phyloP scores from a whole-genome alignment of 2,329 filamentous ascomycete species.

The Anthostomella pinea region DNA sequence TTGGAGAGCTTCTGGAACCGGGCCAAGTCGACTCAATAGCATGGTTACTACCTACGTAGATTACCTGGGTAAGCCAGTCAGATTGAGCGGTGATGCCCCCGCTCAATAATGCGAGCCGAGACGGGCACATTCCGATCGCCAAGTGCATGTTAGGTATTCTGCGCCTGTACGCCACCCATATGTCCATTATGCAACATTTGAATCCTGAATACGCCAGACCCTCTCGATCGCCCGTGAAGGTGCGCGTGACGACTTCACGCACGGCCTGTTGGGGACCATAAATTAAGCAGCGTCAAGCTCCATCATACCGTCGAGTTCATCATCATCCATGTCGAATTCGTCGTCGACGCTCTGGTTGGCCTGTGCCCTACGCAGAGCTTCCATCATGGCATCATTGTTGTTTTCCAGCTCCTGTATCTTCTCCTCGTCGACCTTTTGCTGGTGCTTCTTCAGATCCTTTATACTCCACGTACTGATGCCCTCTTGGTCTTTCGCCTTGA shows the following conservation, averaged over 20 bases:
- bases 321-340: constrained; percentile 52
- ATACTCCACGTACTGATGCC: constrained; percentile 91
- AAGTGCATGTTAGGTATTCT: too few species aligned
- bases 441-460: constrained; percentile 72
- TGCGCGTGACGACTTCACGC: too few species aligned
- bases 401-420: constrained; percentile 62
- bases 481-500: constrained; percentile 78
- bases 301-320: constrained; percentile 56
- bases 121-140: too few species aligned
- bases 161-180: too few species aligned
- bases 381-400: constrained; percentile 35
- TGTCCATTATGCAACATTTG: too few species aligned
- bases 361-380: constrained; percentile 28
- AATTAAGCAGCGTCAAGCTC: constrained; percentile 33
- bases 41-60: too few species aligned
- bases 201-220: too few species aligned
- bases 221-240: too few species aligned
- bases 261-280: background rate
- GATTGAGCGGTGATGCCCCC: too few species aligned
- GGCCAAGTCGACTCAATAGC: constrained; percentile 59
- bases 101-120: too few species aligned
- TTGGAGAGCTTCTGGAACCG: constrained; percentile 95
- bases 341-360: constrained; percentile 29
- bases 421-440: constrained; percentile 70
- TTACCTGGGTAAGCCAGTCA: too few species aligned